phyloP scores from a whole-genome alignment of 108 stramenopile genomes.

The Chaetoceros tenuissimus region DNA sequence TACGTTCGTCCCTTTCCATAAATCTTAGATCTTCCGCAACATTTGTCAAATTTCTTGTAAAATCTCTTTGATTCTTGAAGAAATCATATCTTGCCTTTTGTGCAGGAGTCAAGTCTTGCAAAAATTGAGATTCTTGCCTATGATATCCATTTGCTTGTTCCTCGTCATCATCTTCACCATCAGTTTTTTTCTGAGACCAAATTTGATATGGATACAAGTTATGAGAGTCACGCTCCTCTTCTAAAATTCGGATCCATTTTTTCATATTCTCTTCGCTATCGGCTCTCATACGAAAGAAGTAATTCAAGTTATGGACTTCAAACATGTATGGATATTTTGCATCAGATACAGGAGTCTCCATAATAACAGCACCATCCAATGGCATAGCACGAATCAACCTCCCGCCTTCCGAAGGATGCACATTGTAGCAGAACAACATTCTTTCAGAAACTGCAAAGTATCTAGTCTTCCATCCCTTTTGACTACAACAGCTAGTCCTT shows the following conservation, averaged over 20 bases:
- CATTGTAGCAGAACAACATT: constrained; percentile 90
- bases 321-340: constrained; percentile 59
- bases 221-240: constrained; percentile 57
- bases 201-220: constrained; percentile 60
- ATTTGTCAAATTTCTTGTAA: constrained; percentile 82
- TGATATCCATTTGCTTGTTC: constrained; percentile 23
- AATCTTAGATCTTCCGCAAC: constrained; percentile 94
- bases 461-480: constrained; percentile 82
- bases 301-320: constrained; percentile 53
- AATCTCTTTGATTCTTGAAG: constrained; percentile 86
- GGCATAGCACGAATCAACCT: constrained; percentile 77
- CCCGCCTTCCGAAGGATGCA: constrained; percentile 23
- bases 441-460: constrained; percentile 91
- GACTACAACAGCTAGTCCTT: constrained; percentile 56
- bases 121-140: constrained; percentile 25
- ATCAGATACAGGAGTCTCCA: constrained; percentile 17
- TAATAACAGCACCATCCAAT: constrained; percentile 66
- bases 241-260: constrained; percentile 57
- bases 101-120: constrained; percentile 48
- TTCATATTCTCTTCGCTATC: constrained; percentile 46
- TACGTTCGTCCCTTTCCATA: constrained; percentile 76
- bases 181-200: constrained; percentile 5
- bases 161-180: constrained; percentile 36
- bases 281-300: constrained; percentile 67
- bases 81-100: constrained; percentile 85